Percentiles rank a stretch among this genome's conserved stretches.
These are phyloP conservation scores for Fusarium sp. DNA, from an alignment of 2,329 filamentous ascomycete genomes.

Conservation along the genomic window DNA sequence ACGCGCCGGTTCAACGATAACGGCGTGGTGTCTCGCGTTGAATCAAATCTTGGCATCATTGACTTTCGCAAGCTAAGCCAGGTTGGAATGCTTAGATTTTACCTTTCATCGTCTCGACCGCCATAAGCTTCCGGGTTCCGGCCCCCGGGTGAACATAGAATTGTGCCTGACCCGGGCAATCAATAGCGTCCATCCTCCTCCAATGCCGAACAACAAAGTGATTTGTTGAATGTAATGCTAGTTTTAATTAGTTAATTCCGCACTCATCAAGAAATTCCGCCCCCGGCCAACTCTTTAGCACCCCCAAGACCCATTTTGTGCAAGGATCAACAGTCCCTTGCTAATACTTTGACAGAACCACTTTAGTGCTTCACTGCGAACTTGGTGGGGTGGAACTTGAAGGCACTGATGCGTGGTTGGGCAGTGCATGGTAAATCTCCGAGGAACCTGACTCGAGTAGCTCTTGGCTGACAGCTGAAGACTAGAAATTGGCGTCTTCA, in stretches of 20 bases:
- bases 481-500: neutral
- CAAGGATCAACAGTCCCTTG: neutral
- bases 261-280: neutral
- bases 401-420: neutral
- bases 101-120: neutral
- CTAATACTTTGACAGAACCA: neutral
- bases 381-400: neutral
- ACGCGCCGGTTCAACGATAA: neutral
- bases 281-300: neutral
- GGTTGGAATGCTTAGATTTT: neutral
- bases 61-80: neutral
- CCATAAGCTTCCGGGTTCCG: neutral
- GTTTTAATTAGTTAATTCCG: too few species aligned
- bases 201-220: too few species aligned
- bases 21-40: neutral
- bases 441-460: neutral
- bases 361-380: neutral
- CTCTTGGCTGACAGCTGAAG: neutral
- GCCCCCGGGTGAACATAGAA: neutral
- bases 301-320: neutral
- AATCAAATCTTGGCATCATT: neutral
- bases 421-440: neutral
- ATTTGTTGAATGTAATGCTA: too few species aligned
- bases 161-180: neutral
- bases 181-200: neutral